These are phyloP conservation scores for Dactylella cylindrospora DNA, from an alignment of 2,329 filamentous ascomycete genomes.

Conservation along the genomic window DNA sequence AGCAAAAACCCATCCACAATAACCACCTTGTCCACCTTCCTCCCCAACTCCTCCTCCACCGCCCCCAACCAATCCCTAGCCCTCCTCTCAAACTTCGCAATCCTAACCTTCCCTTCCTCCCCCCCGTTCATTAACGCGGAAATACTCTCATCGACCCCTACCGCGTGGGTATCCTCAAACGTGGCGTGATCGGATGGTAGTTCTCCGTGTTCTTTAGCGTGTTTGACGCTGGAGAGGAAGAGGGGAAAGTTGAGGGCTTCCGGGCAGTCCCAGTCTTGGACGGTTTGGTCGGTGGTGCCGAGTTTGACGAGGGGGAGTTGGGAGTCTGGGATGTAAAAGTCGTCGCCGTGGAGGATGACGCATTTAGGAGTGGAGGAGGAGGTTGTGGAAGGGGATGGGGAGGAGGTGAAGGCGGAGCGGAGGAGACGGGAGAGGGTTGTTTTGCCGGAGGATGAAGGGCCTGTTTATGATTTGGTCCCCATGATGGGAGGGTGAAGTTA, in stretches of 20 bases:
- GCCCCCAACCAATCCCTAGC: conserved; percentile 48
- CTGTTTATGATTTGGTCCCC: no score
- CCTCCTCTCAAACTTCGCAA: conserved; percentile 50
- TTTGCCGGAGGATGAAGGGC: conserved; percentile 90
- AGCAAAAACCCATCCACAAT: conserved; percentile 48
- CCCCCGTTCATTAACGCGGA: conserved; percentile 3
- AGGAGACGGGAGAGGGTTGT: conserved; percentile 86
- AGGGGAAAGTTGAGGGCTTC: conserved; percentile 71
- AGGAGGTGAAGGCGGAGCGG: conserved; percentile 61
- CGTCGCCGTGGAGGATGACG: conserved; percentile 90
- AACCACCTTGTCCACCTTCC: conserved; percentile 36
- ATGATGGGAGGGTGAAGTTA: no score
- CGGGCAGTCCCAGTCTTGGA: conserved; percentile 90
- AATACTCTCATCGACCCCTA: conserved; percentile 38
- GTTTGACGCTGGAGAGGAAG: conserved; percentile 66
- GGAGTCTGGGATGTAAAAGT: conserved; percentile 84
- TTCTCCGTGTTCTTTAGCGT: conserved; percentile 68
- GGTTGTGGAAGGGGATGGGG: not conserved
- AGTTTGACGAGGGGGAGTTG: conserved; percentile 55
- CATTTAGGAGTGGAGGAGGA: not conserved
- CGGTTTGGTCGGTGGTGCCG: conserved; percentile 57
- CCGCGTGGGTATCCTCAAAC: conserved; percentile 24
- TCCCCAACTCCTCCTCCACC: conserved; percentile 47
- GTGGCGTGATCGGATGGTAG: conserved; percentile 46
- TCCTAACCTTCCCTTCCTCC: conserved; percentile 39